phyloP scores from a whole-genome alignment of 495 filamentous ascomycete genomes.

The Ascodesmis nigricans region DNA sequence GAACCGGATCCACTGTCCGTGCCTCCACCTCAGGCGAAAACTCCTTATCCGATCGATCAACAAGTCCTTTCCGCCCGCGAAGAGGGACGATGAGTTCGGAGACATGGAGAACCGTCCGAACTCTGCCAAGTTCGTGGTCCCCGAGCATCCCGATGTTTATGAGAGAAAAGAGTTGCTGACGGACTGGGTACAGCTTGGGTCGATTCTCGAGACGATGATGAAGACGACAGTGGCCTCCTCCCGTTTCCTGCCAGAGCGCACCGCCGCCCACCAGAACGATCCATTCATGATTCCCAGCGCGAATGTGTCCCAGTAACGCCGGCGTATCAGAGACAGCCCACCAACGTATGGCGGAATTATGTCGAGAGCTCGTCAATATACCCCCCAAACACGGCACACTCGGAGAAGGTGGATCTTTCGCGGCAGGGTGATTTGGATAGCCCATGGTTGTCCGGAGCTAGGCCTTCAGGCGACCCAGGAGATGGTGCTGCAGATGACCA shows the following conservation, averaged over 20 bases:
- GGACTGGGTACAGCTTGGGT: conserved; percentile 16
- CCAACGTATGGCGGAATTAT: conserved; percentile 41
- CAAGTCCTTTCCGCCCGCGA: conserved; percentile 9
- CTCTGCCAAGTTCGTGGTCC: conserved; percentile 21
- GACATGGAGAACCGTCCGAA: conserved; percentile 13
- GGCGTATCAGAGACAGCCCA: conserved; percentile 20
- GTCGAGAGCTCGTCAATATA: conserved; percentile 31
- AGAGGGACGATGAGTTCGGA: conserved; percentile 10
- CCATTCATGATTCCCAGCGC: conserved; percentile 19
- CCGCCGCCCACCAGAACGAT: conserved; percentile 19
- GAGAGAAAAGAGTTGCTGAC: conserved; percentile 4
- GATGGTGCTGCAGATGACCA: conserved; percentile 22
- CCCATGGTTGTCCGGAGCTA: conserved; percentile 34
- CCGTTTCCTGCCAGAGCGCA: conserved; percentile 14
- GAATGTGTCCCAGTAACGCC: conserved; percentile 21
- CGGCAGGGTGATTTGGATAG: conserved; percentile 22
- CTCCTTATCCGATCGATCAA: conserved; percentile 18
- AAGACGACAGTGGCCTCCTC: conserved; percentile 16
- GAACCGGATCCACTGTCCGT: conserved; percentile 15
- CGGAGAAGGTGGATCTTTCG: conserved; percentile 33
- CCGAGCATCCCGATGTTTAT: conserved; percentile 8
- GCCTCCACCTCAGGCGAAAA: conserved; percentile 17
- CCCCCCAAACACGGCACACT: conserved; percentile 25
- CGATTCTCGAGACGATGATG: conserved; percentile 18
- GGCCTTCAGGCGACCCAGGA: conserved; percentile 29